Percentiles rank a stretch among this genome's conserved stretches.
Conservation (phyloP, 2,329 filamentous ascomycete genomes). For the Plenodomus tracheiphilus region DNA sequence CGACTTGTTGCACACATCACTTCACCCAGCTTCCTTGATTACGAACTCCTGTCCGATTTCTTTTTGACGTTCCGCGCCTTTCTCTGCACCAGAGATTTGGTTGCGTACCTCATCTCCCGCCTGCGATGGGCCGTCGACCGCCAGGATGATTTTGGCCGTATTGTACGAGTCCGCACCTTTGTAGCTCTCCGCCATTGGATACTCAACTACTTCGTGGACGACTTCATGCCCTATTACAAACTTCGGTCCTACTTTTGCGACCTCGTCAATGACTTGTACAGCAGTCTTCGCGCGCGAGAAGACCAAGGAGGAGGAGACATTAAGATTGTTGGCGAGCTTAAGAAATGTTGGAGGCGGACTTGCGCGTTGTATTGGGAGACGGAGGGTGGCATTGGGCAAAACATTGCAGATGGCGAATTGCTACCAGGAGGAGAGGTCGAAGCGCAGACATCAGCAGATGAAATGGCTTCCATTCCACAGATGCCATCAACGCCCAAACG, state of each 20-base stretch:
- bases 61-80: slow-evolving; percentile 94
- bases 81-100: slow-evolving; percentile 72
- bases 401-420: slow-evolving; percentile 68
- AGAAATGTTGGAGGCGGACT: slow-evolving; percentile 94
- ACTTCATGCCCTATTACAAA: slow-evolving; percentile 78
- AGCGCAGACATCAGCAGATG: slow-evolving; percentile 27
- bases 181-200: slow-evolving; percentile 97
- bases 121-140: slow-evolving; percentile 83
- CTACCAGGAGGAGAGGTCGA: slow-evolving; percentile 72
- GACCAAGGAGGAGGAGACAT: slow-evolving; percentile 65
- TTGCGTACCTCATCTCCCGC: slow-evolving; percentile 82
- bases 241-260: slow-evolving; percentile 79
- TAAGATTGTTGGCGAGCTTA: slow-evolving; percentile 90
- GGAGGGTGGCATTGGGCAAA: slow-evolving; percentile 62
- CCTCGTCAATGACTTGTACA: slow-evolving; percentile 69
- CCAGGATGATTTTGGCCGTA: slow-evolving; percentile 80
- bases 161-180: slow-evolving; percentile 94
- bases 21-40: slow-evolving; percentile 92
- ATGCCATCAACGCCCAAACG: slow-evolving; percentile 31
- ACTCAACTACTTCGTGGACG: slow-evolving; percentile 94
- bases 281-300: slow-evolving; percentile 54
- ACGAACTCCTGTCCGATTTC: slow-evolving; percentile 95
- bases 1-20: slow-evolving; percentile 95
- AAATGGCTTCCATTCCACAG: slow-evolving; percentile 11
- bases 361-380: slow-evolving; percentile 89